Evolutionary conservation across 768 basidiomycete genomes (phyloP).

Genomic region (Gyrodon lividus): DNA sequence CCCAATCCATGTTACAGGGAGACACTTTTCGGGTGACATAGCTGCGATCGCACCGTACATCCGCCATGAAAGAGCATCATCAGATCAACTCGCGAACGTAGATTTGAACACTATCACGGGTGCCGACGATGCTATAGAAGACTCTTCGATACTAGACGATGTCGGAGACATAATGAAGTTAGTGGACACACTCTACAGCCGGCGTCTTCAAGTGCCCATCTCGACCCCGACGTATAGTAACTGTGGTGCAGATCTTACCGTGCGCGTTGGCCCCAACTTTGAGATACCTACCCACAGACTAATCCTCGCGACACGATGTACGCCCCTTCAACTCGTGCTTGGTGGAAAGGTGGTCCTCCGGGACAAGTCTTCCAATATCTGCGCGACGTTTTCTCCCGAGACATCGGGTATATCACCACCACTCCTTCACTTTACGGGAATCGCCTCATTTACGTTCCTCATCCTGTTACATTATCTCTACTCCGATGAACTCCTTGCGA

Average conservation of each 20-base stretch:
- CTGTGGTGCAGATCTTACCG: conserved; percentile 63
- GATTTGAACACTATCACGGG: conserved; percentile 1
- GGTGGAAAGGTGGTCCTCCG: conserved; percentile 28
- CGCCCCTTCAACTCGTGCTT: conserved; percentile 45
- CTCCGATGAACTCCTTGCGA: conserved; percentile 73
- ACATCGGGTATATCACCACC: neutral
- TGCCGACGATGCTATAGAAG: conserved; percentile 40
- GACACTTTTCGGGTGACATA: conserved; percentile 63
- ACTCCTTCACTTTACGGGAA: conserved; percentile 44
- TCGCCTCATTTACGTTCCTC: conserved; percentile 65
- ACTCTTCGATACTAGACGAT: conserved; percentile 37
- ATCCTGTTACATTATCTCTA: conserved; percentile 86
- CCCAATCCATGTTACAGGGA: conserved; percentile 54
- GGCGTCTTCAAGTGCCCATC: neutral
- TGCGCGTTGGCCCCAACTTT: conserved; percentile 45
- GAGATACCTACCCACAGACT: conserved; percentile 62
- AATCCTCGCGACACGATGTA: conserved; percentile 62
- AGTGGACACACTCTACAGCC: conserved; percentile 10
- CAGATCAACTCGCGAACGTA: neutral
- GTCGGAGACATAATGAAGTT: conserved; percentile 31
- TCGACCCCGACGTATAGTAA: conserved; percentile 19
- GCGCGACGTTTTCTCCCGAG: conserved; percentile 26
- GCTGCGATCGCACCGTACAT: conserved; percentile 62
- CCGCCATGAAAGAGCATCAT: neutral
- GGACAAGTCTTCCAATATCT: conserved; percentile 30